Percentiles rank a stretch among this genome's conserved stretches.
Evolutionary conservation across 23 red algal genomes (phyloP).

Genomic region (Agarophyton chilense): DNA sequence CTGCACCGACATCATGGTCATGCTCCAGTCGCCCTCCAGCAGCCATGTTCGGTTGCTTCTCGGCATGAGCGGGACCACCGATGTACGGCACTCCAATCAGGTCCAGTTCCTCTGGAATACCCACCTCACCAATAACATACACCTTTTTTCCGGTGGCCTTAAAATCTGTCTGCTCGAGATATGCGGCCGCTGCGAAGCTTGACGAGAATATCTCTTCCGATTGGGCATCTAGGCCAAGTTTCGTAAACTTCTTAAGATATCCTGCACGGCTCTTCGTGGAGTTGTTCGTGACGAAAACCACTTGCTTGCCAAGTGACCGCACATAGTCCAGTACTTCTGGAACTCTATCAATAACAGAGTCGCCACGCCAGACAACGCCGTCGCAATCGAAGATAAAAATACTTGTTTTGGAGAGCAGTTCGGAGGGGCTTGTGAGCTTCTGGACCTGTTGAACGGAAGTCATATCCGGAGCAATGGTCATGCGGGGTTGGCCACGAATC

Average conservation of each 20-base stretch:
- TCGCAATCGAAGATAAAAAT: slow-evolving; percentile 98
- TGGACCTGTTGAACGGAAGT: background rate
- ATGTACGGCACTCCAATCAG: slow-evolving; percentile 86
- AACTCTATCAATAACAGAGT: slow-evolving; percentile 84
- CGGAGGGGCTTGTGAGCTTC: slow-evolving; percentile 45
- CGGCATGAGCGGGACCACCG: slow-evolving; percentile 87
- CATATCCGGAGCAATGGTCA: slow-evolving; percentile 17
- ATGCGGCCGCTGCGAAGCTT: slow-evolving; percentile 97
- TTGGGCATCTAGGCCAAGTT: slow-evolving; percentile 85
- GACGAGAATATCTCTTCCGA: slow-evolving; percentile 98
- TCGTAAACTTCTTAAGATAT: slow-evolving; percentile 96
- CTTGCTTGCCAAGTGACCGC: slow-evolving; percentile 76
- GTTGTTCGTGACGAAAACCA: slow-evolving; percentile 99
- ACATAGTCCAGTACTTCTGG: slow-evolving; percentile 84
- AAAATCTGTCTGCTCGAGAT: slow-evolving; percentile 92
- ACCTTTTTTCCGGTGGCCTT: slow-evolving; percentile 93
- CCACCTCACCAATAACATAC: slow-evolving; percentile 95
- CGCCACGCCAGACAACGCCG: slow-evolving; percentile 96
- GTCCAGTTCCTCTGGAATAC: slow-evolving; percentile 91
- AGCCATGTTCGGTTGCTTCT: slow-evolving; percentile 89
- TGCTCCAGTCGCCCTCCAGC: slow-evolving; percentile 76
- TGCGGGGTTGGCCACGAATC: background rate
- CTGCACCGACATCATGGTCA: slow-evolving; percentile 96
- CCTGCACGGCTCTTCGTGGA: slow-evolving; percentile 90
- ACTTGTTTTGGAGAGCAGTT: slow-evolving; percentile 68